Evolutionary conservation across 2,329 filamentous ascomycete species (phyloP), one percentile per base, ranked within the genome.

Genomic region (Pseudogymnoascus sp.): DNA sequence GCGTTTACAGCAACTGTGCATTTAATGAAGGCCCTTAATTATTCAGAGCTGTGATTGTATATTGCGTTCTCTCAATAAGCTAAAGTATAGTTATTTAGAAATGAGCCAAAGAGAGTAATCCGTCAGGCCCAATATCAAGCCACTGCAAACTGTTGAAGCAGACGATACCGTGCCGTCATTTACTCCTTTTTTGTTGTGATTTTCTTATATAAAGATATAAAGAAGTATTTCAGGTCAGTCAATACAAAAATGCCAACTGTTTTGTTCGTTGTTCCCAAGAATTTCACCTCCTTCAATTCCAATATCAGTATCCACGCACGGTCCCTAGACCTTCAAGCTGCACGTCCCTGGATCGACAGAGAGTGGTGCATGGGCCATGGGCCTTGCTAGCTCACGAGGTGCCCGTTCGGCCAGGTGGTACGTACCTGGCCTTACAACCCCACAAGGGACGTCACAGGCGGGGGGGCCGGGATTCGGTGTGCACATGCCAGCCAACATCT

Each of bases 361-460:
- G n/a, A 9, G 21, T 44, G 28, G 40, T 17, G 47, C 15, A 53
- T 17, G 26, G n/a, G n/a, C n/a, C 26, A 28, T 28, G 26, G 50
- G 50, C 50, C 50, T 19, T 57, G 6, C 28, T 57, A 57, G 50
- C 50, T 21, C 17, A 2, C 11, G 3, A 57, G 3, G 50, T 8
- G 50, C n/a, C 28, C 28, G 28, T 35, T 19, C 26, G n/a, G 50
- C 50, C 50, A 57, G 50, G 28, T 35, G 50, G 50, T 57, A 57
- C 50, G 50, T 57, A 57, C 50, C 50, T 57, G 50, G 6, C 50
- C 50, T 31, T 33, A 10, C 50, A 53, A 19, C 50, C 28, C 50
- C 50, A 57, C 28, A 57, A 57, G 26, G 50, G 28, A 57, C 50
- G 50, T 57, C 50, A 57, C 50, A 33, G 50, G 50, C n/a, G 26